Conservation (phyloP, 179 eudicot genomes). For the Nepenthes alata region DNA sequence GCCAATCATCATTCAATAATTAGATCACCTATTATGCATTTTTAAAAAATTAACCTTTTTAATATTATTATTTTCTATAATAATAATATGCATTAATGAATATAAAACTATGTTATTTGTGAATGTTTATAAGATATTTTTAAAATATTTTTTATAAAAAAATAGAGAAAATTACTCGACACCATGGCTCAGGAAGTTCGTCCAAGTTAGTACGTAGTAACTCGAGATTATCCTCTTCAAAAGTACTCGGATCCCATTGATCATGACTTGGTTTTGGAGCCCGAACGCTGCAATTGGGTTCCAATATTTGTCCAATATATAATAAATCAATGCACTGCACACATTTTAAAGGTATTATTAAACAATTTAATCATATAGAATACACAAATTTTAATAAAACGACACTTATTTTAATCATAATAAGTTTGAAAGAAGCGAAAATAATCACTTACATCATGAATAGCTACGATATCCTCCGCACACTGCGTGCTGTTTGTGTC, state of each 20-base stretch:
- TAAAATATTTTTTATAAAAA: too few relatives aligned
- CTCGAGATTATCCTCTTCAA: neutral
- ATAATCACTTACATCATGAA: constrained; percentile 10
- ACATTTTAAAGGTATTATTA: neutral
- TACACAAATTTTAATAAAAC: neutral
- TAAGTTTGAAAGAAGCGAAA: neutral
- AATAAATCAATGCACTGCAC: constrained; percentile 15
- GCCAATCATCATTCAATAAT: neutral
- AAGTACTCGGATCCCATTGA: constrained; percentile 2
- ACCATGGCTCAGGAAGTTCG: constrained; percentile 4
- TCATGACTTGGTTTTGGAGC: neutral
- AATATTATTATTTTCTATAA: too few relatives aligned
- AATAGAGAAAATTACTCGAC: constrained; percentile 14
- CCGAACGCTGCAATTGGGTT: constrained; percentile 13
- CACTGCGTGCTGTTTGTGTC: constrained; percentile 12
- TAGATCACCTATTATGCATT: too few relatives aligned
- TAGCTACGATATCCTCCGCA: constrained; percentile 1
- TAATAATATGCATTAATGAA: too few relatives aligned
- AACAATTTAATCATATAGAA: neutral
- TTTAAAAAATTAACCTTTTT: too few relatives aligned
- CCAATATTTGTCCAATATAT: constrained; percentile 13
- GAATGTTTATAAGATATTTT: neutral
- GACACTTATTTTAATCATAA: neutral
- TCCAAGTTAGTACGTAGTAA: neutral
- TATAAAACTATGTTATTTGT: too few relatives aligned